A percentile compares a stretch with the other conserved stretches of the same genome.
phyloP scores from a whole-genome alignment of 2,329 filamentous ascomycete species.

The Clarireedia sp. region DNA sequence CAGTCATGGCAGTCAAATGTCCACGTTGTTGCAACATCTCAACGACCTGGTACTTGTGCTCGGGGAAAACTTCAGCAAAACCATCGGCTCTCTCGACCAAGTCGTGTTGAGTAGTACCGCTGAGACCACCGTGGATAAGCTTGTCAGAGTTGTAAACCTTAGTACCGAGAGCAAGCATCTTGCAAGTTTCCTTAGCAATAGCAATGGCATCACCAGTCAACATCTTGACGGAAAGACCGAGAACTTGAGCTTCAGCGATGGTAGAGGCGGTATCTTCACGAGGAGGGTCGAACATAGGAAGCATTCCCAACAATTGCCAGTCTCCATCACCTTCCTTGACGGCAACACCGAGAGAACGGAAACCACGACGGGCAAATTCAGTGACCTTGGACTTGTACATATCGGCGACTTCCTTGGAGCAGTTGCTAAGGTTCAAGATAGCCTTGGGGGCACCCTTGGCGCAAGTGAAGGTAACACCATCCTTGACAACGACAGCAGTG shows the following conservation, averaged over 20 bases:
- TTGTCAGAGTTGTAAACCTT: slow-evolving; percentile 77
- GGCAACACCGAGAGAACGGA: slow-evolving; percentile 72
- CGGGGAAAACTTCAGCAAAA: slow-evolving; percentile 89
- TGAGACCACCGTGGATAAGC: slow-evolving; percentile 68
- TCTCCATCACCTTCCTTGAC: slow-evolving; percentile 68
- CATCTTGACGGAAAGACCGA: slow-evolving; percentile 75
- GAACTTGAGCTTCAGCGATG: slow-evolving; percentile 66
- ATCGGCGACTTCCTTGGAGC: slow-evolving; percentile 54
- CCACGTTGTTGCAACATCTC: slow-evolving; percentile 91
- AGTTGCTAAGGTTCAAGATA: slow-evolving; percentile 61
- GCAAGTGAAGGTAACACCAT: slow-evolving; percentile 63
- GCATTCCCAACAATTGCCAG: slow-evolving; percentile 66
- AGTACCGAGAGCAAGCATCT: slow-evolving; percentile 70
- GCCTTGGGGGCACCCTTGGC: slow-evolving; percentile 74
- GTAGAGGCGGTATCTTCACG: slow-evolving; percentile 74
- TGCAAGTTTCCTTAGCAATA: slow-evolving; percentile 75
- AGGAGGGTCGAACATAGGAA: slow-evolving; percentile 74
- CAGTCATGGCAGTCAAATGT: slow-evolving; percentile 91
- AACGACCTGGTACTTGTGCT: slow-evolving; percentile 93
- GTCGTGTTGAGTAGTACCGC: slow-evolving; percentile 66
- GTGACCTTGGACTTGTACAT: slow-evolving; percentile 66
- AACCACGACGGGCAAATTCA: slow-evolving; percentile 71
- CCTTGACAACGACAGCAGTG: slow-evolving; percentile 60
- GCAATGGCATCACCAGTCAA: slow-evolving; percentile 73
- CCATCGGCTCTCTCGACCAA: slow-evolving; percentile 83